These are phyloP conservation scores for Elsinoe arachidis DNA, from an alignment of 2,329 filamentous ascomycete genomes.

Conservation along the genomic window DNA sequence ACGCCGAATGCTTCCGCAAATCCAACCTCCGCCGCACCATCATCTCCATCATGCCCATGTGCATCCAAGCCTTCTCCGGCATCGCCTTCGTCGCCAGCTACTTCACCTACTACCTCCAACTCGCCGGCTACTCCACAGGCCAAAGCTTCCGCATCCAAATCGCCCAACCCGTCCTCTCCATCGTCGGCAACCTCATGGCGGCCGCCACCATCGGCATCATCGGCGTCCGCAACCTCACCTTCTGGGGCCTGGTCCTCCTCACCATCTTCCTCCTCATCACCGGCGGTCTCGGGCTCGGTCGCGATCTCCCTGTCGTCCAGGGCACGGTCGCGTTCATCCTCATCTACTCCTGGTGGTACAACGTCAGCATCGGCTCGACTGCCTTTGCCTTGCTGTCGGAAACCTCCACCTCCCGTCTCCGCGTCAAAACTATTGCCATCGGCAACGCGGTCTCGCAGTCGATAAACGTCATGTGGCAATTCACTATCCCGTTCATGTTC, in stretches of 20 bases:
- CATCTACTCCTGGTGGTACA: conserved; percentile 34
- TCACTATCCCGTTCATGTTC: conserved; percentile 53
- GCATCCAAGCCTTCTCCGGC: too few species aligned
- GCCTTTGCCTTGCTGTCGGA: conserved; percentile 38
- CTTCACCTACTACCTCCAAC: too few species aligned
- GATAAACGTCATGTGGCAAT: conserved; percentile 35
- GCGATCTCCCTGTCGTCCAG: neutral
- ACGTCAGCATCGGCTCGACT: conserved; percentile 34
- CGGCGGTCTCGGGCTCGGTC: neutral
- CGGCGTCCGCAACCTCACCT: too few species aligned
- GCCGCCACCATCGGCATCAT: too few species aligned
- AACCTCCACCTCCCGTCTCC: conserved; percentile 48
- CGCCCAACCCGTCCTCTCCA: too few species aligned
- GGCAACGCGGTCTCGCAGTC: conserved; percentile 29
- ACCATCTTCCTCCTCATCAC: neutral
- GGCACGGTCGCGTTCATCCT: conserved; percentile 28
- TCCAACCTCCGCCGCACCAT: conserved; percentile 25
- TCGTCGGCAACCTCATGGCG: too few species aligned
- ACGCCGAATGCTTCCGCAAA: conserved; percentile 28
- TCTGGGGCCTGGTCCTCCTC: too few species aligned
- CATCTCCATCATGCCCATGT: too few species aligned
- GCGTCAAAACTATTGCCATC: conserved; percentile 48
- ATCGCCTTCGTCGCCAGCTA: too few species aligned
- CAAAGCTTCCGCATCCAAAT: too few species aligned
- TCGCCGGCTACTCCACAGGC: too few species aligned